A percentile compares a stretch with the other conserved stretches of the same genome.
Evolutionary conservation across 129 eudicot species (phyloP).

Genomic region (Chrysanthemum lavandulifolium): DNA sequence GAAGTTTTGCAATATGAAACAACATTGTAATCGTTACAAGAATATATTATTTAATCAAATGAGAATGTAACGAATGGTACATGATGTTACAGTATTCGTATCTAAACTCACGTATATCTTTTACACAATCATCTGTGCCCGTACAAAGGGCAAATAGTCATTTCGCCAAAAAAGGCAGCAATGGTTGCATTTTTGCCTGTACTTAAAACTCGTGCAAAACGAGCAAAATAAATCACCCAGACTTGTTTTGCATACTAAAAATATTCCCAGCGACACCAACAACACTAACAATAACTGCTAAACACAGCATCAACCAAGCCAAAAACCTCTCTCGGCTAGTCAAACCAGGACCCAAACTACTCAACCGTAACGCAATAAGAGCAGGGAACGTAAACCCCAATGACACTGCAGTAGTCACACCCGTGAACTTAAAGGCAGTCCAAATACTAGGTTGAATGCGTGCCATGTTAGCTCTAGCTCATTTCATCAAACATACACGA

Average conservation of each 20-base stretch:
- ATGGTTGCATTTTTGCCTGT: not conserved
- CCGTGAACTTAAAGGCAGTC: slow-evolving; percentile 97
- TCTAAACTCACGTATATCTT: not conserved
- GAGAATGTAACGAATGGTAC: slow-evolving; percentile 22
- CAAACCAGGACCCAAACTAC: slow-evolving; percentile 61
- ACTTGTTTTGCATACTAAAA: slow-evolving; percentile 54
- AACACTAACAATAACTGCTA: slow-evolving; percentile 71
- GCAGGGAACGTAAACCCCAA: slow-evolving; percentile 90
- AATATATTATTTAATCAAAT: not conserved
- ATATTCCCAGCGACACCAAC: slow-evolving; percentile 83
- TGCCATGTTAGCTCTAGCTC: no score
- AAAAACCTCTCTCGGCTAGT: slow-evolving; percentile 54
- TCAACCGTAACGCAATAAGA: slow-evolving; percentile 73
- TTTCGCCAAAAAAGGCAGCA: not conserved
- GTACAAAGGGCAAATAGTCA: slow-evolving; percentile 12
- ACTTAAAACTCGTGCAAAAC: not conserved
- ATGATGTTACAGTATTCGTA: slow-evolving; percentile 19
- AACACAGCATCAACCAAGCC: slow-evolving; percentile 77
- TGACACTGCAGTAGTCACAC: slow-evolving; percentile 95
- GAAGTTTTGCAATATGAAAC: no score
- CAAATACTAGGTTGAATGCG: slow-evolving; percentile 22
- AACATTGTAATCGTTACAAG: not conserved
- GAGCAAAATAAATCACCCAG: slow-evolving; percentile 31
- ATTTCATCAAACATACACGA: no score
- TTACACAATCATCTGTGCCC: not conserved